These are phyloP conservation scores for Pleurostoma richardsiae DNA, from an alignment of 2,329 filamentous ascomycete species.

Conservation along the genomic window DNA sequence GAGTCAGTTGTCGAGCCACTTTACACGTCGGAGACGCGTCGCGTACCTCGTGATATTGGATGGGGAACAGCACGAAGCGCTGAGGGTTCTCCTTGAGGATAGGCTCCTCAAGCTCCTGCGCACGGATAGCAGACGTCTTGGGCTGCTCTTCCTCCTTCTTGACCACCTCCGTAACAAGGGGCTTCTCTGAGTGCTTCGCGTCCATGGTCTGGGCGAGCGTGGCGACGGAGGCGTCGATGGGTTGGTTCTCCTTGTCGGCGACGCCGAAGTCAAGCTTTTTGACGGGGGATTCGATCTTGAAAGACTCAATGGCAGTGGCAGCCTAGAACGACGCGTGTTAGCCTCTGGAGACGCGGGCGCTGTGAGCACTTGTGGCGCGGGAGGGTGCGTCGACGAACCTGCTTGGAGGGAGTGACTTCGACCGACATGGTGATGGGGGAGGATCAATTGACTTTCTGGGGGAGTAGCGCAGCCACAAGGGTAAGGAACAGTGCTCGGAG, in stretches of 20 bases:
- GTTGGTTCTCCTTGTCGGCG: slow-evolving; percentile 77
- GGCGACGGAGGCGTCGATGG: slow-evolving; percentile 45
- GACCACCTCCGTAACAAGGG: slow-evolving; percentile 31
- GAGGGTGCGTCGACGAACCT: slow-evolving; percentile 16
- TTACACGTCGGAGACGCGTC: slow-evolving; percentile 57
- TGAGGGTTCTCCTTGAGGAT: slow-evolving; percentile 92
- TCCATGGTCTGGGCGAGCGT: slow-evolving; percentile 51
- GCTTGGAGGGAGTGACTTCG: slow-evolving; percentile 39
- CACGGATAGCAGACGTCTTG: slow-evolving; percentile 36
- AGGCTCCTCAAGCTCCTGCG: slow-evolving; percentile 77
- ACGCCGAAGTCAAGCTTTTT: slow-evolving; percentile 82
- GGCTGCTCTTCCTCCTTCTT: slow-evolving; percentile 36
- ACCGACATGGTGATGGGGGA: slow-evolving; percentile 59
- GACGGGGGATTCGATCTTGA: slow-evolving; percentile 89
- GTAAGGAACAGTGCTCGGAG: slow-evolving; percentile 9
- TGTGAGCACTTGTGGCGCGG: slow-evolving; percentile 3
- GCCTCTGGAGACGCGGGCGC: slow-evolving; percentile 12
- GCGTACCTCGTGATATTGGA: slow-evolving; percentile 98
- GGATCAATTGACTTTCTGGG: slow-evolving; percentile 3
- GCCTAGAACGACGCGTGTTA: slow-evolving; percentile 52
- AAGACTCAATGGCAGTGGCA: slow-evolving; percentile 76
- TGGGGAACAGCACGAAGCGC: slow-evolving; percentile 95
- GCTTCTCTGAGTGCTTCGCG: slow-evolving; percentile 54
- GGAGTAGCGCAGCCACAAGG: slow-evolving; percentile 4
- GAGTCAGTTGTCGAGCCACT: slow-evolving; percentile 46